These are phyloP conservation scores for Pseudozyma thailandica DNA, from an alignment of 1,284 basidiomycete genomes.

Conservation along the genomic window DNA sequence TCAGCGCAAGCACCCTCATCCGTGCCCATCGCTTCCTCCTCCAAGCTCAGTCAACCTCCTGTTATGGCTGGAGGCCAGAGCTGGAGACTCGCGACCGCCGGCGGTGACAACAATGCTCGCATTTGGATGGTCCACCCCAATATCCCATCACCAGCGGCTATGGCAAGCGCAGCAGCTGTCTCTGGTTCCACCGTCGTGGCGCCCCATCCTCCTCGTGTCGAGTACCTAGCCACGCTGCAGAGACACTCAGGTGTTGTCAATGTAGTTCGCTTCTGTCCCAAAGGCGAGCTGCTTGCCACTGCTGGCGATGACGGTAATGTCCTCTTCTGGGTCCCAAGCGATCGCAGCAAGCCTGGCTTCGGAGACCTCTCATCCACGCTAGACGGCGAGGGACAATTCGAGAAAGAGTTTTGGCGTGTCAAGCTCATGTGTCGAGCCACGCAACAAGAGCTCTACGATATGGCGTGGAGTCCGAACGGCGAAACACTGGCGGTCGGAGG, in stretches of 20 bases:
- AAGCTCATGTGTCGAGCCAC: conserved; percentile 81
- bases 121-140: conserved; percentile 68
- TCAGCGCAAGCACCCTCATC: conserved; percentile 14
- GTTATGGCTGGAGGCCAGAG: conserved; percentile 70
- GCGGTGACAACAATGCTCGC: conserved; percentile 95
- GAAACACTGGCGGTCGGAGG: conserved; percentile 93
- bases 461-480: conserved; percentile 95
- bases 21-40: conserved; percentile 27
- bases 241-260: conserved; percentile 96
- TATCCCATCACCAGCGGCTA: conserved; percentile 67
- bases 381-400: conserved; percentile 81
- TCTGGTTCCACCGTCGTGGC: conserved; percentile 72
- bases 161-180: conserved; percentile 73
- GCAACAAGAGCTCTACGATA: conserved; percentile 84
- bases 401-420: conserved; percentile 95
- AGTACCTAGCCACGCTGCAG: conserved; percentile 92
- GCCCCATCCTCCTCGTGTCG: conserved; percentile 78
- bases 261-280: conserved; percentile 91
- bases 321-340: conserved; percentile 90
- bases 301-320: conserved; percentile 89
- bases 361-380: conserved; percentile 74
- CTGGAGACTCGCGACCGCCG: conserved; percentile 91
- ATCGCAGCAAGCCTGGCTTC: conserved; percentile 71
- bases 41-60: conserved; percentile 45
- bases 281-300: conserved; percentile 61